phyloP scores from a whole-genome alignment of 2,329 filamentous ascomycete species.

The Colletotrichum sp. region DNA sequence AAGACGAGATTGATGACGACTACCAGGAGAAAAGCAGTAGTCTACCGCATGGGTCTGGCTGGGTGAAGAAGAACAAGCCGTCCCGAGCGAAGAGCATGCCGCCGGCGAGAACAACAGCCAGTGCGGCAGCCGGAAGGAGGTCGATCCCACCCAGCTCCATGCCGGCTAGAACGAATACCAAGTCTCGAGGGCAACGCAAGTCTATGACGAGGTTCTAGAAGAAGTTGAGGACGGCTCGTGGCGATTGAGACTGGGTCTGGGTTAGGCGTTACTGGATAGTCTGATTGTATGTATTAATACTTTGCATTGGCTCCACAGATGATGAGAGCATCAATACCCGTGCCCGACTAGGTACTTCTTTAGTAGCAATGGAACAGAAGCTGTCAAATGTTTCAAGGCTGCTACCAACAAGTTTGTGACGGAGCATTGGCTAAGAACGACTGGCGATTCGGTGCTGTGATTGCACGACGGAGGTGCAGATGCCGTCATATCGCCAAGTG shows the following conservation, averaged over 20 bases:
- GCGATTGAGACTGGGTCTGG: background rate
- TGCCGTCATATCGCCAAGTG: too few species aligned
- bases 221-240: background rate
- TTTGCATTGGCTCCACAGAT: background rate
- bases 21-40: slow-evolving; percentile 28
- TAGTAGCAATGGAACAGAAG: background rate
- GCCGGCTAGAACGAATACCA: background rate
- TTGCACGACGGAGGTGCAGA: too few species aligned
- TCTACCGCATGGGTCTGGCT: slow-evolving; percentile 19
- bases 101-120: background rate
- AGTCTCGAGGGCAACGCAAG: background rate
- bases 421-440: too few species aligned
- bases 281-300: background rate
- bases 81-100: slow-evolving; percentile 7
- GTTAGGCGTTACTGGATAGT: background rate
- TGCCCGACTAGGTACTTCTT: background rate
- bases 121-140: background rate
- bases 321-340: background rate
- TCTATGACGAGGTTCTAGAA: background rate
- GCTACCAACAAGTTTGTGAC: too few species aligned
- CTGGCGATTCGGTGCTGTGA: too few species aligned
- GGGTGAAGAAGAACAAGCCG: slow-evolving; percentile 24
- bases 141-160: background rate
- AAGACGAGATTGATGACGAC: slow-evolving; percentile 42
- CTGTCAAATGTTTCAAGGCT: too few species aligned